phyloP scores from a whole-genome alignment of 164 flowering plant species.

The Chloranthus sessilifolius region DNA sequence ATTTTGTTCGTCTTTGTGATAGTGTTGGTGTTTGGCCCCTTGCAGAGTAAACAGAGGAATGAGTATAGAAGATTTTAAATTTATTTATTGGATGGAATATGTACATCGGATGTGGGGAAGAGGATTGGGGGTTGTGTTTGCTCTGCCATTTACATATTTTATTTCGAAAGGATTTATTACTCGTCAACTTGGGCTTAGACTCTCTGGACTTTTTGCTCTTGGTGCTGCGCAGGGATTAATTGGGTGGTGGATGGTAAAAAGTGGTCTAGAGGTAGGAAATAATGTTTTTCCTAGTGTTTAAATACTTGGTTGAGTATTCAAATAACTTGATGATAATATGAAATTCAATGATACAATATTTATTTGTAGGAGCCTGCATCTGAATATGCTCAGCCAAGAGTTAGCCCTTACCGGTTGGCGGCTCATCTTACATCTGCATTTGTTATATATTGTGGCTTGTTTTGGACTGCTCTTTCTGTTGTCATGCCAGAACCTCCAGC shows the following conservation, averaged over 20 bases:
- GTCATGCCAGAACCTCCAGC: constrained; percentile 97
- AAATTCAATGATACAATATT: background rate
- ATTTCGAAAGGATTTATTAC: constrained; percentile 81
- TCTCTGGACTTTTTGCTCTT: constrained; percentile 83
- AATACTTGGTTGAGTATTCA: background rate
- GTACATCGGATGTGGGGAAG: constrained; percentile 99
- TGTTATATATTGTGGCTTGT: constrained; percentile 77
- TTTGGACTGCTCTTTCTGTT: constrained; percentile 94
- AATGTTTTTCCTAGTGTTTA: background rate
- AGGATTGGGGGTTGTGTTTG: constrained; percentile 80
- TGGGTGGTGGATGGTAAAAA: constrained; percentile 99
- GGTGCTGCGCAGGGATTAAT: constrained; percentile 98
- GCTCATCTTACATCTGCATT: constrained; percentile 97
- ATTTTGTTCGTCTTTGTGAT: background rate
- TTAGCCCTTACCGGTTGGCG: constrained; percentile 94
- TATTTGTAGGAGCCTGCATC: constrained; percentile 61
- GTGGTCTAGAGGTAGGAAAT: constrained; percentile 83
- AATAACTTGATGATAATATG: background rate
- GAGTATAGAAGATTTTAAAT: constrained; percentile 86
- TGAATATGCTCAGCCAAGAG: constrained; percentile 75
- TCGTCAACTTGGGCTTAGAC: constrained; percentile 63
- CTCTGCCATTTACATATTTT: constrained; percentile 86
- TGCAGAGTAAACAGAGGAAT: constrained; percentile 88
- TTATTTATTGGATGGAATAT: constrained; percentile 99
- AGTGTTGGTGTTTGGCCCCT: background rate